Conservation (phyloP, 495 filamentous ascomycete genomes). For the Aspergillus taichungensis region DNA sequence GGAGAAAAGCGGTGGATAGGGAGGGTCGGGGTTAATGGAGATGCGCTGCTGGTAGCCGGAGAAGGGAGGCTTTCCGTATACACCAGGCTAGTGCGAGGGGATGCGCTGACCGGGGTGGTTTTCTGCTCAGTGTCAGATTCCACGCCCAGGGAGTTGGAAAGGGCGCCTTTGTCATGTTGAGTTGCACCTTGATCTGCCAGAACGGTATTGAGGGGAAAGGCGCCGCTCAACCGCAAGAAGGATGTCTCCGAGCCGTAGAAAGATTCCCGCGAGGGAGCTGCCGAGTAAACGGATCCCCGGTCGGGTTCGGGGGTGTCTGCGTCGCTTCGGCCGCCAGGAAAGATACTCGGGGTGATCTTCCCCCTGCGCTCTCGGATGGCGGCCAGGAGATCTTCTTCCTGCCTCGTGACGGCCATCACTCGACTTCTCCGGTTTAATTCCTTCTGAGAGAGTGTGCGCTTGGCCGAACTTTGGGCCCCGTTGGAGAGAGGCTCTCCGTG, state of each 20-base stretch:
- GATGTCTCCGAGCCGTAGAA: slow-evolving; percentile 34
- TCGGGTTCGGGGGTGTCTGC: slow-evolving; percentile 12
- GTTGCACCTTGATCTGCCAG: slow-evolving; percentile 22
- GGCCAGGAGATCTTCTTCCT: slow-evolving; percentile 76
- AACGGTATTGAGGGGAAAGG: slow-evolving; percentile 16
- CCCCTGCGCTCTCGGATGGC: slow-evolving; percentile 72
- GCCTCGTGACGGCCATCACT: slow-evolving; percentile 76
- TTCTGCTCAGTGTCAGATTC: slow-evolving; percentile 32
- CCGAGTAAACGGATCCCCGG: slow-evolving; percentile 24
- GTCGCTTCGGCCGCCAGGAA: slow-evolving; percentile 40
- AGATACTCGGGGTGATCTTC: slow-evolving; percentile 63
- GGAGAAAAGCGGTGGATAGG: slow-evolving; percentile 39
- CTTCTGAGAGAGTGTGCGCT: slow-evolving; percentile 7
- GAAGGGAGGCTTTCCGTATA: slow-evolving; percentile 35
- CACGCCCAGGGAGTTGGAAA: slow-evolving; percentile 19
- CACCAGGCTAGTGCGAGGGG: slow-evolving; percentile 24
- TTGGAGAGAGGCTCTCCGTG: slow-evolving; percentile 13
- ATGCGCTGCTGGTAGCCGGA: slow-evolving; percentile 29
- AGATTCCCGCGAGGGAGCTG: slow-evolving; percentile 24
- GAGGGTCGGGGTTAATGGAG: slow-evolving; percentile 37
- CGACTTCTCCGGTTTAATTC: slow-evolving; percentile 45
- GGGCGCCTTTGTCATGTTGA: slow-evolving; percentile 19
- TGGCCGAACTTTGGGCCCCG: neutral
- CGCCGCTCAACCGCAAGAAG: slow-evolving; percentile 36
- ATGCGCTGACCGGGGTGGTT: slow-evolving; percentile 23